Evolutionary conservation across 2,329 filamentous ascomycete genomes (phyloP).

Genomic region (Simplicillium sp.): DNA sequence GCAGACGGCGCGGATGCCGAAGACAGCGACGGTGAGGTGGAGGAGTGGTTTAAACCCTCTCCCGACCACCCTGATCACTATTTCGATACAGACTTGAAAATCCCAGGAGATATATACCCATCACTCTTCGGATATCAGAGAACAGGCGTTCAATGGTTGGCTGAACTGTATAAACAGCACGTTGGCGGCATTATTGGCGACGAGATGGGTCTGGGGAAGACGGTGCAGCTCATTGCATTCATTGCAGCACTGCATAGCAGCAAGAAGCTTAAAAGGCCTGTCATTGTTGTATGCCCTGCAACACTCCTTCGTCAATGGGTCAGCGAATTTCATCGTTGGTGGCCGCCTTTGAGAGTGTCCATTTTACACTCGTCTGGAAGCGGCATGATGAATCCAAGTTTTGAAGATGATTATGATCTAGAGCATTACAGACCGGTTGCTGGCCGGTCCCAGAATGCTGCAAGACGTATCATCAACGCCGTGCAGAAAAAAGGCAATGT

Average conservation of each 20-base stretch:
- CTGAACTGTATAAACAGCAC: constrained; percentile 79
- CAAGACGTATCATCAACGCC: constrained; percentile 70
- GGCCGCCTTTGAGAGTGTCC: constrained; percentile 94
- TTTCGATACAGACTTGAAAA: constrained; percentile 64
- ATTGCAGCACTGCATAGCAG: constrained; percentile 89
- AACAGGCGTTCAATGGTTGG: constrained; percentile 92
- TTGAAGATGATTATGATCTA: constrained; percentile 43
- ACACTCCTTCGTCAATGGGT: constrained; percentile 97
- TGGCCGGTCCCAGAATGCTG: constrained; percentile 42
- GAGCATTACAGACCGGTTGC: constrained; percentile 27
- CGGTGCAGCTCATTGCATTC: constrained; percentile 63
- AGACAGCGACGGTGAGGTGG: constrained; percentile 33
- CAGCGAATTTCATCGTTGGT: constrained; percentile 97
- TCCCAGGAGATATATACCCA: constrained; percentile 89
- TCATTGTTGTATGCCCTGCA: constrained; percentile 86
- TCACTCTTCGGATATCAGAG: constrained; percentile 96
- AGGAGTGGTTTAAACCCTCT: constrained; percentile 78
- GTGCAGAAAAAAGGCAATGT: constrained; percentile 83
- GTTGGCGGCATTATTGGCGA: constrained; percentile 94
- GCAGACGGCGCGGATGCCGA: constrained; percentile 23
- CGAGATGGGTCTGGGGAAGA: constrained; percentile 99
- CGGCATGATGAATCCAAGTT: constrained; percentile 82
- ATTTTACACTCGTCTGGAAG: constrained; percentile 93
- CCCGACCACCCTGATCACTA: constrained; percentile 69
- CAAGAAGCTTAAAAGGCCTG: constrained; percentile 70